Evolutionary conservation across 306 rosid species (phyloP).

Genomic region (Gastrolobium villosum): DNA sequence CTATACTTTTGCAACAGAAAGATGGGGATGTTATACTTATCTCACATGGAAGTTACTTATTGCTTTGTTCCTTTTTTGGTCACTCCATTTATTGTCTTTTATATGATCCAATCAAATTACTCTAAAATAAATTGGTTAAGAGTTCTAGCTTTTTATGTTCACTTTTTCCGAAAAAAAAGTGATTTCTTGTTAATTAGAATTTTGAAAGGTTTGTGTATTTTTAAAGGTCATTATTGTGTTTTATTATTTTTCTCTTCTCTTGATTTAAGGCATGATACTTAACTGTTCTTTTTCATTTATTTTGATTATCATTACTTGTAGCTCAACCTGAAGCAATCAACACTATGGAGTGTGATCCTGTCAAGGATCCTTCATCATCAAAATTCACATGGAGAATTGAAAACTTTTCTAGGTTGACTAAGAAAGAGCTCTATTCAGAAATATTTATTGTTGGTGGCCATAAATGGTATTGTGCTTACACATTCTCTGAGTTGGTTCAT

Average conservation of each 20-base stretch:
- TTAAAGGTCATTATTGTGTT: neutral
- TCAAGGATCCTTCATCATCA: constrained; percentile 78
- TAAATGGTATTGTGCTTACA: constrained; percentile 72
- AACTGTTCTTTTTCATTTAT: constrained; percentile 44
- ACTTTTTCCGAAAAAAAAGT: too few relatives aligned
- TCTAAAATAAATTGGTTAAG: neutral
- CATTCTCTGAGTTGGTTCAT: constrained; percentile 25
- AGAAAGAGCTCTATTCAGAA: constrained; percentile 82
- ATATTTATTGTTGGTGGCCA: constrained; percentile 75
- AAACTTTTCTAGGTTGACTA: constrained; percentile 75
- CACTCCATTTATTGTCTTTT: constrained; percentile 27
- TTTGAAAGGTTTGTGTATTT: too few relatives aligned
- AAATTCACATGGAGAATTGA: constrained; percentile 89
- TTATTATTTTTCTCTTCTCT: neutral
- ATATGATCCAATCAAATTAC: constrained; percentile 40
- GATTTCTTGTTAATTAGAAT: too few relatives aligned
- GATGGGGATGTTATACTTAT: constrained; percentile 97
- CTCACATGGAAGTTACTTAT: constrained; percentile 83
- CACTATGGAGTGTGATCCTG: constrained; percentile 78
- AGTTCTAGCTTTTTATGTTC: constrained; percentile 35
- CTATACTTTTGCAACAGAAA: constrained; percentile 67
- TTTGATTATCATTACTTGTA: constrained; percentile 59
- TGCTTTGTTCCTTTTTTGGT: constrained; percentile 41
- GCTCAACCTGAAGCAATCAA: constrained; percentile 75
- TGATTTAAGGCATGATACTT: constrained; percentile 31